Conservation (phyloP, 345 rosid genomes). For the Ceriops decandra region DNA sequence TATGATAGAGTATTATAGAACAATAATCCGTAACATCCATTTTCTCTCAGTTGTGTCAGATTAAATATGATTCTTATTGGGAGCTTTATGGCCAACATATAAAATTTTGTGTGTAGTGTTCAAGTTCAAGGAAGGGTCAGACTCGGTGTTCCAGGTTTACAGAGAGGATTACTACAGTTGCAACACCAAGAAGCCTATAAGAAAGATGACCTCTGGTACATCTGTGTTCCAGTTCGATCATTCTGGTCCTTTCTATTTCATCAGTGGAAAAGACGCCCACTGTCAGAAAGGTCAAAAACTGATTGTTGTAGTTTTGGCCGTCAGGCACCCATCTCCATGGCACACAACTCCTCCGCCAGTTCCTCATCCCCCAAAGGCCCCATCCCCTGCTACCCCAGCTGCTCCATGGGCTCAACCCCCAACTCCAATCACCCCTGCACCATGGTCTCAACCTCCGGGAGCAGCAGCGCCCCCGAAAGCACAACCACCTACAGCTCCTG, state of each 20-base stretch:
- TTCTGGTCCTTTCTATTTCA: constrained; percentile 57
- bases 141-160: constrained; percentile 54
- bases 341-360: constrained; percentile 5
- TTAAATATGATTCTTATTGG: too few relatives aligned
- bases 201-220: constrained; percentile 30
- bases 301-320: constrained; percentile 41
- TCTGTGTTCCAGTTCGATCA: constrained; percentile 32
- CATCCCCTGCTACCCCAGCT: constrained; percentile 1
- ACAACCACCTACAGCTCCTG: constrained; percentile 4
- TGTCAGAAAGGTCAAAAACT: constrained; percentile 61
- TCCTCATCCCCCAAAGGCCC: neutral
- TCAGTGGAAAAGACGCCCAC: constrained; percentile 48
- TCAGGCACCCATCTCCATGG: constrained; percentile 3
- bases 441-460: constrained; percentile 10
- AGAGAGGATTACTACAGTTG: constrained; percentile 53
- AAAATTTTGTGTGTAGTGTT: constrained; percentile 31
- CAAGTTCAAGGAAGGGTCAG: constrained; percentile 44
- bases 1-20: too few relatives aligned
- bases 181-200: constrained; percentile 33
- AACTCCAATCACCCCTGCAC: neutral
- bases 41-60: too few relatives aligned
- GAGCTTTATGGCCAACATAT: too few relatives aligned
- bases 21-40: too few relatives aligned
- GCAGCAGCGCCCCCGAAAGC: constrained; percentile 6
- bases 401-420: constrained; percentile 4